Percentiles rank a stretch among this genome's conserved stretches.
Evolutionary conservation across 257 asterid genomes (phyloP).

Genomic region (Perilla frutescens): DNA sequence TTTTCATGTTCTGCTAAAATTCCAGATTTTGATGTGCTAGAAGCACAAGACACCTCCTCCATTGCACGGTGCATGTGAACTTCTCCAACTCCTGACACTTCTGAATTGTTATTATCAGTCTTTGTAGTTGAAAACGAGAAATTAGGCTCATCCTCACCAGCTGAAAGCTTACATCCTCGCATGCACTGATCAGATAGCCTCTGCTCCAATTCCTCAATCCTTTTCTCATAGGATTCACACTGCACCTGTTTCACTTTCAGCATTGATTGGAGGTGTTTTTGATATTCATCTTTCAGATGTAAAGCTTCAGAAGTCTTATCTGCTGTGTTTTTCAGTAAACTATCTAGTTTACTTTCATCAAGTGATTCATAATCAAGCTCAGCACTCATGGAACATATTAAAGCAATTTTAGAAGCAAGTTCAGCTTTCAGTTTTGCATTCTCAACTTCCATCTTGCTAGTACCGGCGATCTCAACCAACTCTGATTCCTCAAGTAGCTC

Average conservation of each 20-base stretch:
- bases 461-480: slow-evolving; percentile 77
- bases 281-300: slow-evolving; percentile 79
- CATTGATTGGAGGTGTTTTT: slow-evolving; percentile 69
- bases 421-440: slow-evolving; percentile 94
- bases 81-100: slow-evolving; percentile 59
- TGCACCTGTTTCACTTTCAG: slow-evolving; percentile 76
- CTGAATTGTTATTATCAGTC: slow-evolving; percentile 62
- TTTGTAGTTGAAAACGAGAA: slow-evolving; percentile 49
- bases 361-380: slow-evolving; percentile 70
- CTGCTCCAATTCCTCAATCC: slow-evolving; percentile 89
- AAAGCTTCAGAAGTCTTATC: slow-evolving; percentile 87
- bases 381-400: slow-evolving; percentile 67
- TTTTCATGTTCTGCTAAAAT: slow-evolving; percentile 51
- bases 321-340: slow-evolving; percentile 61
- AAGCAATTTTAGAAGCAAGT: slow-evolving; percentile 93
- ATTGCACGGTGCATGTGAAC: slow-evolving; percentile 47
- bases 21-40: slow-evolving; percentile 55
- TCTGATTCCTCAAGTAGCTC: slow-evolving; percentile 65
- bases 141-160: slow-evolving; percentile 46
- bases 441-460: slow-evolving; percentile 93
- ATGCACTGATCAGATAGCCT: slow-evolving; percentile 67
- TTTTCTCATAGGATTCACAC: slow-evolving; percentile 84
- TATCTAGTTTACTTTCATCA: slow-evolving; percentile 63
- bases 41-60: slow-evolving; percentile 66
- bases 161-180: slow-evolving; percentile 49